Percentiles rank a stretch among this genome's conserved stretches.
These are phyloP conservation scores for Rhexocercosporidium sp. DNA, from an alignment of 2,329 filamentous ascomycete genomes.

Conservation along the genomic window DNA sequence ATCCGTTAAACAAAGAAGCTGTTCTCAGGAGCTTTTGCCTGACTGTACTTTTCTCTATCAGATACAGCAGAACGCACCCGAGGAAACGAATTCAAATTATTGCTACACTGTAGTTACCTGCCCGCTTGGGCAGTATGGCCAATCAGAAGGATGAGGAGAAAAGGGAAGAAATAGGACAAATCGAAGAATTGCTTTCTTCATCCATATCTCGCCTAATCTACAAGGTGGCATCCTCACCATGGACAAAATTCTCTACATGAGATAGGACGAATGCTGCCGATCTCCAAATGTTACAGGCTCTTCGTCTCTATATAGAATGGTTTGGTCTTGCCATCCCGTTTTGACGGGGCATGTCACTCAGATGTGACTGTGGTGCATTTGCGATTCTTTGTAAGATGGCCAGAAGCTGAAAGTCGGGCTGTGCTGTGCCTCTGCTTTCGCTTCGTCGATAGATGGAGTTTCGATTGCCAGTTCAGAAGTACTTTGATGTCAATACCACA, in stretches of 20 bases:
- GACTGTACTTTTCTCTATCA: too few species aligned
- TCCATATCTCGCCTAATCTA: neutral
- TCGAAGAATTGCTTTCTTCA: neutral
- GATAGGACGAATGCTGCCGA: neutral
- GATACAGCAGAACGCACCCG: too few species aligned
- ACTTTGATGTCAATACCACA: constrained; percentile 24
- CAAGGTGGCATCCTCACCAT: neutral
- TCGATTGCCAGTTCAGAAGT: neutral
- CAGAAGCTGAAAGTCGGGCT: neutral
- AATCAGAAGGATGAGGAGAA: neutral
- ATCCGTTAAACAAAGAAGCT: too few species aligned
- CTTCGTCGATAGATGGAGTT: neutral
- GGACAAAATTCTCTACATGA: neutral
- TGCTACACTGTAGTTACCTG: neutral
- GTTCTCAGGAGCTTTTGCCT: too few species aligned
- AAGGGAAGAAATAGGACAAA: neutral
- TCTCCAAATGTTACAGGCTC: neutral
- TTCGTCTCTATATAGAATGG: neutral
- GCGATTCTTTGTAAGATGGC: neutral
- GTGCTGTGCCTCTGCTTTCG: neutral
- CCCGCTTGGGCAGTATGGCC: neutral
- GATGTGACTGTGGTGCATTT: neutral
- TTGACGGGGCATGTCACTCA: neutral
- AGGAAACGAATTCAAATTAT: neutral
- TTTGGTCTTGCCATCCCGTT: neutral